phyloP scores from a whole-genome alignment of 805 yeast genomes.

The Suhomyces sp. region DNA sequence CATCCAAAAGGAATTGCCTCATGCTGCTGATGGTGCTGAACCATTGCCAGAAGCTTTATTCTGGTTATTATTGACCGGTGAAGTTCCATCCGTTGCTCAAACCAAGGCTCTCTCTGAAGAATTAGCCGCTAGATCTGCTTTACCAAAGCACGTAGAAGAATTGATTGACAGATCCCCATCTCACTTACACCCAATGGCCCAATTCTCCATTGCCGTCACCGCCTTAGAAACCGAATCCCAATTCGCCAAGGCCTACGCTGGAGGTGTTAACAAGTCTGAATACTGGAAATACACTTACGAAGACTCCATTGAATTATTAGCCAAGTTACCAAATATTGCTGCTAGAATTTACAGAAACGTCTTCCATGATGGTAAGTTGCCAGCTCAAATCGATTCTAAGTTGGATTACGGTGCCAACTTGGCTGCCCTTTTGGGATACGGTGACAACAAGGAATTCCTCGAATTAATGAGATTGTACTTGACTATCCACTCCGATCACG shows the following conservation, averaged over 20 bases:
- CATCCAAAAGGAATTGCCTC: conserved; percentile 65
- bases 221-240: conserved; percentile 70
- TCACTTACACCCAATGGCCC: conserved; percentile 82
- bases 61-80: conserved; percentile 76
- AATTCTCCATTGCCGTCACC: conserved; percentile 70
- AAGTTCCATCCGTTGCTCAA: conserved; percentile 63
- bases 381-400: conserved; percentile 46
- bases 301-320: conserved; percentile 67
- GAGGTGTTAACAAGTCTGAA: conserved; percentile 64
- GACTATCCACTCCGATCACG: conserved; percentile 78
- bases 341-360: conserved; percentile 72
- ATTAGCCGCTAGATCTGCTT: conserved; percentile 60
- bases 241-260: conserved; percentile 71
- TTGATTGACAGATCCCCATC: conserved; percentile 63
- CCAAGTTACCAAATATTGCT: conserved; percentile 71
- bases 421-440: conserved; percentile 62
- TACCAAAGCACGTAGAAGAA: conserved; percentile 64
- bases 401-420: conserved; percentile 76
- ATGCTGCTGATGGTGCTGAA: conserved; percentile 55
- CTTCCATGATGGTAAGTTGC: conserved; percentile 56
- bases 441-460: conserved; percentile 56
- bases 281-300: conserved; percentile 78
- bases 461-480: conserved; percentile 72
- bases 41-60: conserved; percentile 76
- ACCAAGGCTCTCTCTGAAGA: conserved; percentile 56